Conservation (phyloP, 352 stramenopile species). For the Phytophthora quininea region DNA sequence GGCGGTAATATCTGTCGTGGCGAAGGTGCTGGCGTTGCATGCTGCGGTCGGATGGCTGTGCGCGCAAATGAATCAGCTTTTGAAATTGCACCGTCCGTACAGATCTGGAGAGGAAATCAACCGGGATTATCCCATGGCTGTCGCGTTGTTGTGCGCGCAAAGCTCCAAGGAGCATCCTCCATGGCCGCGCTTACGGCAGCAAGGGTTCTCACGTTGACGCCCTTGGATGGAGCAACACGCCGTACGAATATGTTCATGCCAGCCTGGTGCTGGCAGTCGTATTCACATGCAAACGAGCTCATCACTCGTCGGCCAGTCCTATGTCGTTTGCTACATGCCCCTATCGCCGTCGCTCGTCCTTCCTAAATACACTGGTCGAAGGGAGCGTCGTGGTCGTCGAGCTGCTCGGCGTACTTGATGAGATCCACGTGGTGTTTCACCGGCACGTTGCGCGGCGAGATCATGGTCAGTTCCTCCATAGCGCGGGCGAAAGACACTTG, state of each 20-base stretch:
- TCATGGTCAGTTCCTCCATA: constrained; percentile 79
- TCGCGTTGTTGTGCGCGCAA: constrained; percentile 3
- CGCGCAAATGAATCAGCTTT: constrained; percentile 11
- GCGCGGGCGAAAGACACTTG: constrained; percentile 76
- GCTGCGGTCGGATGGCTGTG: constrained; percentile 4
- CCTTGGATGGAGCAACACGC: too few relatives aligned
- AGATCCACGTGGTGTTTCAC: constrained; percentile 82
- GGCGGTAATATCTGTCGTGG: neutral
- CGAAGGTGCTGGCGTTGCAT: too few relatives aligned
- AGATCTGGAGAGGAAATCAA: constrained; percentile 6
- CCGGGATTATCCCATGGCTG: constrained; percentile 1
- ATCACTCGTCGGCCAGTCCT: constrained; percentile 27
- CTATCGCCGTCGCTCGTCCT: constrained; percentile 16
- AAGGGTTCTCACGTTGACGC: neutral
- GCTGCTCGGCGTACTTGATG: constrained; percentile 86
- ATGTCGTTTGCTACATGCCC: constrained; percentile 18
- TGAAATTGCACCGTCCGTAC: constrained; percentile 5
- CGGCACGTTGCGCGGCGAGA: constrained; percentile 77
- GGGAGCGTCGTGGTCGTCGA: constrained; percentile 67
- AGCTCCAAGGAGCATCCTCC: neutral
- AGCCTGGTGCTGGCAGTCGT: constrained; percentile 19
- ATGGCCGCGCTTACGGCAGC: neutral
- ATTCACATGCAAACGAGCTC: constrained; percentile 40
- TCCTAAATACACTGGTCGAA: constrained; percentile 71
- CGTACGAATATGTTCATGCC: constrained; percentile 8